Conservation (phyloP, 108 stramenopile genomes). For the Nitzschia putrida region DNA sequence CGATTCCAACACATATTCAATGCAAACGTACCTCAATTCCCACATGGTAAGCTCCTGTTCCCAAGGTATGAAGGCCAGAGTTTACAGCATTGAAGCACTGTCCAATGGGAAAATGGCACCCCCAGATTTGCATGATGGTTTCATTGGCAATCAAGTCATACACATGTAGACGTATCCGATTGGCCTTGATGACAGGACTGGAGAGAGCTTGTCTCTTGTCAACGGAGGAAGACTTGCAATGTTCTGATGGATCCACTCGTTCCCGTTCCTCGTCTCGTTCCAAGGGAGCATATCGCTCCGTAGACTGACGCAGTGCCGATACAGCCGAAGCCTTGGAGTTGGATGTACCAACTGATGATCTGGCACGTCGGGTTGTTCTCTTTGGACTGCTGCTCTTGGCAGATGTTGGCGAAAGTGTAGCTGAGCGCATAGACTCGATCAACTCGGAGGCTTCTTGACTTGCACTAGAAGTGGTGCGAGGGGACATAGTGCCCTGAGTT, state of each 20-base stretch:
- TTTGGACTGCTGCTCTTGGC: too few species aligned
- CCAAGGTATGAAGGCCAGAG: slow-evolving; percentile 64
- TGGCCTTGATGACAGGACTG: slow-evolving; percentile 4
- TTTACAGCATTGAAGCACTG: slow-evolving; percentile 71
- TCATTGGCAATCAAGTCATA: slow-evolving; percentile 73
- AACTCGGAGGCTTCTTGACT: neutral
- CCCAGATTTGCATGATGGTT: slow-evolving; percentile 61
- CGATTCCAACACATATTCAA: too few species aligned
- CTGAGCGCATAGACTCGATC: neutral
- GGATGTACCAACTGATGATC: too few species aligned
- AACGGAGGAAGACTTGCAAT: neutral
- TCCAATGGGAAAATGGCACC: slow-evolving; percentile 74
- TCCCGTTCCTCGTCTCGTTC: slow-evolving; percentile 7
- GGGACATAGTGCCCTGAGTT: neutral
- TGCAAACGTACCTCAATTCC: slow-evolving; percentile 65
- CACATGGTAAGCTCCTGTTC: slow-evolving; percentile 84
- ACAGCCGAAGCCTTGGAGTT: too few species aligned
- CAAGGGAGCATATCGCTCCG: neutral
- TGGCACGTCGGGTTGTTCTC: too few species aligned
- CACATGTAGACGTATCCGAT: slow-evolving; percentile 53
- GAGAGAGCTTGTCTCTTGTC: neutral
- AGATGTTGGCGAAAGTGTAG: neutral
- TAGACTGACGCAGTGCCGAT: neutral
- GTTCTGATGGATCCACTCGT: neutral
- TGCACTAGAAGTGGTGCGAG: neutral